Base-by-base conservation (phyloP, 2,329 filamentous ascomycete genomes). In the Colletotrichum cereale region DNA sequence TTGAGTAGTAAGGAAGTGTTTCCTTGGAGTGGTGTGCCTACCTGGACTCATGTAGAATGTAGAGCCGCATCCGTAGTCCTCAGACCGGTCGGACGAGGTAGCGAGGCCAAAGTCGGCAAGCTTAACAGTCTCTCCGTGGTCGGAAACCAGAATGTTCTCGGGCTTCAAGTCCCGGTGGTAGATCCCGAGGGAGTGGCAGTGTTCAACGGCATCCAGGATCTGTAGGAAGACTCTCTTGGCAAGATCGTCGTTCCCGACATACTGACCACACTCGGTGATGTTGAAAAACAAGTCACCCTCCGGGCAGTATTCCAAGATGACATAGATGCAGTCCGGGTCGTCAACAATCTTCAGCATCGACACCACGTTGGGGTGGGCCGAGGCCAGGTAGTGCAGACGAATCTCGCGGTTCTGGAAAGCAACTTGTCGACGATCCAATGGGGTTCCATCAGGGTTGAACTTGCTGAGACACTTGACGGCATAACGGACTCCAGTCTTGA, bases 1-100 rank as follows among this genome's bases (percentile, higher is more conserved):
- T 67, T 64, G 40, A 66, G 21, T 50, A 58, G 40, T 60, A 74
- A 58, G 72, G 75, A 74, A 85, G 18, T 44, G n/a, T n/a, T n/a
- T 66, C 71, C 71, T 34, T 31, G 53, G 61, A 10, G 7, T 38
- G 63, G 36, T n/a, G 53, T 16, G 71, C 89, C 82, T 92, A 98
- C 96, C 96, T 89, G 96, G 96, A 79, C 95, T 97, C 96, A 98
- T 99, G 85, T 99, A 99, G 79, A 98, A 98, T 18, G 96, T 98
- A 40, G 96, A 98, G 74, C 96, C 96, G 81, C 96, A 99, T 78
- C 96, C 96, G 83, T 97, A 98, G 82, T 99, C 96, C 77, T 95
- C 93, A 74, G 96, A 97, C 76, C 92, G 87, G 75, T 90, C 88
- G 75, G 96, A 93, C 70, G 90, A 91, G 31, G 95, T 98, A 71